phyloP scores from a whole-genome alignment of 2,329 filamentous ascomycete species.

The Lizonia empirigonia region DNA sequence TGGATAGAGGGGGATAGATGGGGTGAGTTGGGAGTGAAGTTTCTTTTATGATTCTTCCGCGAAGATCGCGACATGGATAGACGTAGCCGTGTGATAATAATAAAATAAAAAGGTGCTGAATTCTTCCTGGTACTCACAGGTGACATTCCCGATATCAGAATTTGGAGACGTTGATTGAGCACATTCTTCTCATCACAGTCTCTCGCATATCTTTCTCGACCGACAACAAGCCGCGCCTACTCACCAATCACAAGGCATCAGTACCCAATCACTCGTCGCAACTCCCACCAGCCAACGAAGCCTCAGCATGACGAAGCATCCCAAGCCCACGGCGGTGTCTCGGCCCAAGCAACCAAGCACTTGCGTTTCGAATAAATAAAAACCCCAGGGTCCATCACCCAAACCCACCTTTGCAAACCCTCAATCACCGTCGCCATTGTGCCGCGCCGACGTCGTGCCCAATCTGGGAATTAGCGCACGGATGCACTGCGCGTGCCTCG shows the following conservation, averaged over 20 bases:
- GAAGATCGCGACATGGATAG: not conserved
- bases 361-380: slow-evolving; percentile 10
- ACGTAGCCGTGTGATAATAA: slow-evolving; percentile 2
- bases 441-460: not conserved
- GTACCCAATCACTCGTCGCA: not conserved
- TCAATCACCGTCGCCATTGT: not conserved
- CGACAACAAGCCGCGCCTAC: not conserved
- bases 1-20: too few species aligned
- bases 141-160: not conserved
- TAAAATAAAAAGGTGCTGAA: not conserved
- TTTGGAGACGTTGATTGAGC: not conserved
- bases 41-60: not conserved
- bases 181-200: too few species aligned
- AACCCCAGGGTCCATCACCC: slow-evolving; percentile 1
- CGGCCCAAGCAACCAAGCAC: not conserved
- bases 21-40: not conserved
- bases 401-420: not conserved
- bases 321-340: not conserved
- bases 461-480: not conserved
- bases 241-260: not conserved
- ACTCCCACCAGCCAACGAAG: not conserved
- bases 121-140: too few species aligned
- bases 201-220: not conserved
- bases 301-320: not conserved
- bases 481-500: not conserved